phyloP scores from a whole-genome alignment of 2,329 filamentous ascomycete genomes.

The Colletotrichum sp. region DNA sequence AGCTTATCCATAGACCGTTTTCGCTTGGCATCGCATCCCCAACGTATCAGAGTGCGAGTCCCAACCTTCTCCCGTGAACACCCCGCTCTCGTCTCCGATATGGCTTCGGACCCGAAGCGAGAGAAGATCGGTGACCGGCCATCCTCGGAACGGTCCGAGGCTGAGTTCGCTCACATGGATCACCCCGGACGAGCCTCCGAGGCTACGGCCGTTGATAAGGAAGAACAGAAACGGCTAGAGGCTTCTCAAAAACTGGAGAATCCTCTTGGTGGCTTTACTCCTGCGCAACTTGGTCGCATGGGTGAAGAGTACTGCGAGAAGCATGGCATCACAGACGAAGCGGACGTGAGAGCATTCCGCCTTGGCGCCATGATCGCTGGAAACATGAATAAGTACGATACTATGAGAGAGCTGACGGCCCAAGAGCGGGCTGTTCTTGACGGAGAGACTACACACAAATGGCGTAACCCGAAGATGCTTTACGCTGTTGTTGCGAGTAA shows the following conservation, averaged over 20 bases:
- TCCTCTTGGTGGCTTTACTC: slow-evolving; percentile 43
- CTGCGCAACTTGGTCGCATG: slow-evolving; percentile 55
- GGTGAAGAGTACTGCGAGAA: slow-evolving; percentile 63
- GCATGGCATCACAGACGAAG: slow-evolving; percentile 58
- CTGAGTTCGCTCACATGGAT: background rate
- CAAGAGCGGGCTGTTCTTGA: slow-evolving; percentile 63
- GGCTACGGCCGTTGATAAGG: slow-evolving; percentile 25
- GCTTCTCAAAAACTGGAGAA: slow-evolving; percentile 43
- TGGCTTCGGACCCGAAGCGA: background rate
- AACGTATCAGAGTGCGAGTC: background rate
- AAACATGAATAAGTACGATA: slow-evolving; percentile 53
- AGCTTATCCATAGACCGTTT: background rate
- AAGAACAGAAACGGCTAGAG: slow-evolving; percentile 32
- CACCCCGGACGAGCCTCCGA: background rate
- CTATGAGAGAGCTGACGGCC: slow-evolving; percentile 57
- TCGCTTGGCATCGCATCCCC: background rate
- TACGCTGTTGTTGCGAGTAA: slow-evolving; percentile 67
- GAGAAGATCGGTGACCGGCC: background rate
- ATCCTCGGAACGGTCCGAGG: background rate
- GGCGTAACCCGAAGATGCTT: slow-evolving; percentile 69
- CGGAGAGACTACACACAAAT: slow-evolving; percentile 68
- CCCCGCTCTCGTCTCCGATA: background rate
- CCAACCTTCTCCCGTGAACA: background rate
- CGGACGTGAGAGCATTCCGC: slow-evolving; percentile 63
- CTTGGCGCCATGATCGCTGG: slow-evolving; percentile 65